Percentiles rank a stretch among this genome's conserved stretches.
Conservation (phyloP, 2,329 filamentous ascomycete species). For the Escovopsis weberi region DNA sequence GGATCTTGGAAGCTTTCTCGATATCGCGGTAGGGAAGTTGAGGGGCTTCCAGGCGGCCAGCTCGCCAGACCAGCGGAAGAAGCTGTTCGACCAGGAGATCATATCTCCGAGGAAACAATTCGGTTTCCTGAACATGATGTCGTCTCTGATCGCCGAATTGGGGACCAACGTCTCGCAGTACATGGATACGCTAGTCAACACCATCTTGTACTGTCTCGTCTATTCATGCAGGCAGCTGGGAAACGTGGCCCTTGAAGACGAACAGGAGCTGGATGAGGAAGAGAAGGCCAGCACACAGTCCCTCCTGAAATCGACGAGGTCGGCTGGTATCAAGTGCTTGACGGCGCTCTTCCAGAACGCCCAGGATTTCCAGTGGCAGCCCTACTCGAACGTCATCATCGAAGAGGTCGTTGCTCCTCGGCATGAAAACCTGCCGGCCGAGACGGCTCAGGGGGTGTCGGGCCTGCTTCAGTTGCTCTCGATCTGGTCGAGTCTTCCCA, state of each 20-base stretch:
- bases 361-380: conserved; percentile 53
- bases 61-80: conserved; percentile 25
- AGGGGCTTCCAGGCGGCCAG: conserved; percentile 37
- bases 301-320: conserved; percentile 50
- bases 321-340: conserved; percentile 69
- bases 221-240: conserved; percentile 48
- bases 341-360: conserved; percentile 64
- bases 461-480: conserved; percentile 66
- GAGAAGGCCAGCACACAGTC: conserved; percentile 35
- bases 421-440: conserved; percentile 61
- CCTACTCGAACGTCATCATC: conserved; percentile 57
- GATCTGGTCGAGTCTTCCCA: conserved; percentile 59
- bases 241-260: conserved; percentile 15
- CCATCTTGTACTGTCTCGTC: conserved; percentile 69
- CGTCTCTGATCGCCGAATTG: conserved; percentile 72
- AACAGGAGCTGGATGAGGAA: conserved; percentile 24
- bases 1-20: conserved; percentile 68
- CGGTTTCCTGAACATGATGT: conserved; percentile 83
- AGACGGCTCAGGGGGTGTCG: conserved; percentile 83
- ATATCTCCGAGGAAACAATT: conserved; percentile 65
- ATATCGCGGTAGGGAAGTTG: conserved; percentile 64
- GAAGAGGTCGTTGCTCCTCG: conserved; percentile 63
- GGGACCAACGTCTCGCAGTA: conserved; percentile 59
- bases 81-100: conserved; percentile 41
- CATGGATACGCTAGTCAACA: conserved; percentile 53